These are phyloP conservation scores for Begonia fuchsioides DNA, from an alignment of 306 rosid species.

Conservation along the genomic window DNA sequence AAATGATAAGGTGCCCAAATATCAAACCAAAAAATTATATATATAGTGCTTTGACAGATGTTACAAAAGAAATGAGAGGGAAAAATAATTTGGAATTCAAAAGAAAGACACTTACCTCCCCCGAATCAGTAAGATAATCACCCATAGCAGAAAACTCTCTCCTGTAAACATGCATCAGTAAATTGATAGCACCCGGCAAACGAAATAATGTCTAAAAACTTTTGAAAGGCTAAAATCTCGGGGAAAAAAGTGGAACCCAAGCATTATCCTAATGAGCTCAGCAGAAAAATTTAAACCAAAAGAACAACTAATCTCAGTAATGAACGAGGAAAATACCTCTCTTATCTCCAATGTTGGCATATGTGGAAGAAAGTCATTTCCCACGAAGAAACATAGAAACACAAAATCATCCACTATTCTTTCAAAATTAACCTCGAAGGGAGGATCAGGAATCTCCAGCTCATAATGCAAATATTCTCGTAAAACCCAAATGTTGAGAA, in stretches of 20 bases:
- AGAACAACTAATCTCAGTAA: too few species aligned
- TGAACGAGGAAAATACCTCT: conserved; percentile 23
- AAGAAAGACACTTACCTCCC: conserved; percentile 48
- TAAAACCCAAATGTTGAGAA: conserved; percentile 61
- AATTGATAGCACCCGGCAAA: conserved; percentile 75
- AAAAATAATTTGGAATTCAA: background rate
- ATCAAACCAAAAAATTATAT: background rate
- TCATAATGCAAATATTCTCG: conserved; percentile 64
- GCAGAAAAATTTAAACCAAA: too few species aligned
- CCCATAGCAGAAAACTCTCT: conserved; percentile 59
- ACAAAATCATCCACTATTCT: conserved; percentile 64
- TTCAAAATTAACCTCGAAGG: conserved; percentile 52
- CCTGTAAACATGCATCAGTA: conserved; percentile 89
- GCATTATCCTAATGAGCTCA: too few species aligned
- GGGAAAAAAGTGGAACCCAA: too few species aligned
- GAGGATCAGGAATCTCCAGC: conserved; percentile 46
- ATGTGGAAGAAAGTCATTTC: conserved; percentile 75
- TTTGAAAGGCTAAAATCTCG: too few species aligned
- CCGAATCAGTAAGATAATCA: conserved; percentile 82
- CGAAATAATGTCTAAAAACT: too few species aligned
- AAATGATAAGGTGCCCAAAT: background rate
- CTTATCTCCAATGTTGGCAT: conserved; percentile 73
- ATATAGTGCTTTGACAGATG: background rate
- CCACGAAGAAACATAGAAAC: conserved; percentile 60
- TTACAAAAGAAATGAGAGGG: too few species aligned